Evolutionary conservation across 805 yeast species (phyloP), one percentile per base, ranked within the genome.

Genomic region (Kluyveromyces dobzhanskii): DNA sequence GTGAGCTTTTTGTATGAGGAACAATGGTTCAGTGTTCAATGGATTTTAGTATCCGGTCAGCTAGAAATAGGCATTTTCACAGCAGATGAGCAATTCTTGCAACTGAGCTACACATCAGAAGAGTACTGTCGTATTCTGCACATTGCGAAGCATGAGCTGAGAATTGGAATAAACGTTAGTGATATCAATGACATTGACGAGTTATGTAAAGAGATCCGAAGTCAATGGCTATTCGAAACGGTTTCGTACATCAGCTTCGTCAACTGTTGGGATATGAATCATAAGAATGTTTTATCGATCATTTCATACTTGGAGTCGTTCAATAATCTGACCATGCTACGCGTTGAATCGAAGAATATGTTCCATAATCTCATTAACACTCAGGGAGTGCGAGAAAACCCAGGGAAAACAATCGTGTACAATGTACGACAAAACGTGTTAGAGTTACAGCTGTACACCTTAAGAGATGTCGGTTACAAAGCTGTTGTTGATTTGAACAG

Each of bases 311-410:
- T 56, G 34, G 55, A 53, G 6, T 12, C 35, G 8, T 48, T 59
- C 54, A 51, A 47, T 25, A 44, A 45, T 37, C 32, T 59, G 32
- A 18, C 21, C 11, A 45, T 37, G 17, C 25, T 59, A 5, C 26
- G 38, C 5, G 49, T 50, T 4, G 38, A 50, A 26, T 53, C 56
- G 5, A 48, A 45, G 17, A 27, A 18, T 3, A 25, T 57, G 16
- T 56, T 47, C 38, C 57, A 51, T 27, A 33, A 48, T 6, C 16
- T 56, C 29, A 46, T 56, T 3, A 59, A 59, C 39, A 43, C 49
- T 10, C 61, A 56, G 31, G 62, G 64, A 9, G 43, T 48, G 4
- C 45, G 59, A 29, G 59, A 55, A 32, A 50, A 54, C 30, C 54
- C 59, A 3, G 59, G 59, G 3, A 48, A 46, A 21, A 47, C 54